Base-by-base conservation (phyloP, 495 filamentous ascomycete species). In the Cercophora sp. region DNA sequence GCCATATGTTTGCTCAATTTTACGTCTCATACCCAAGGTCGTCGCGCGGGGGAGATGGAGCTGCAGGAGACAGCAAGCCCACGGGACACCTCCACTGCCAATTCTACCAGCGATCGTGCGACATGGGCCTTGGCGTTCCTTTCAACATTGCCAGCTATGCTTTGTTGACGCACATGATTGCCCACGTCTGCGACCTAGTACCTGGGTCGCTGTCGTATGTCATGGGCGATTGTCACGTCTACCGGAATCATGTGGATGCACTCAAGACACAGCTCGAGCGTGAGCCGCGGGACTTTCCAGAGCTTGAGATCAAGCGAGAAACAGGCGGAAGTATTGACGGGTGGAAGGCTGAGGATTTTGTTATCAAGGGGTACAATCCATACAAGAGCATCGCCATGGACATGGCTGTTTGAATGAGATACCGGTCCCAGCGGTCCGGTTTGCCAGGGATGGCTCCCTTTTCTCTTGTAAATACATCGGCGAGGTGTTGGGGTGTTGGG, bases 1-100 rank as follows among this genome's bases (percentile, higher is more conserved):
- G 93, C 64, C 93, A 97, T 68, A 96, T 98, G 93, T 96, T 98
- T 72, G 92, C 92, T 11, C 94, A 97, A 70, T 97, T 97, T 62
- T 96, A 96, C 61, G 91, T 98, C 31, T 88, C 85, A 1, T 96
- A 81, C 67, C 87, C 87, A 6, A 50, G 72, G 63, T 27, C 55
- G 29, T 32, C 29, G 6, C 51, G 46, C 55, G 60, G 58, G 5
- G 64, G 54, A 45, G 41, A 43, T 37, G 31, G 16, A 19, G 25
- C 47, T 8, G 24, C n/a, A 9, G 64, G 60, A 39, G 59, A 63
- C n/a, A 63, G 63, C 6, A 78, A 76, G 43, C 62, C 67, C 10
- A 78, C 76, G 55, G 90, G 91, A 2, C 76, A 85, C 22, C 73
- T 96, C 18, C 84, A 87, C 61, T 93, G 89, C 59, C 79, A 91